Base-by-base conservation (phyloP, 345 rosid species). In the Ceriops decandra region DNA sequence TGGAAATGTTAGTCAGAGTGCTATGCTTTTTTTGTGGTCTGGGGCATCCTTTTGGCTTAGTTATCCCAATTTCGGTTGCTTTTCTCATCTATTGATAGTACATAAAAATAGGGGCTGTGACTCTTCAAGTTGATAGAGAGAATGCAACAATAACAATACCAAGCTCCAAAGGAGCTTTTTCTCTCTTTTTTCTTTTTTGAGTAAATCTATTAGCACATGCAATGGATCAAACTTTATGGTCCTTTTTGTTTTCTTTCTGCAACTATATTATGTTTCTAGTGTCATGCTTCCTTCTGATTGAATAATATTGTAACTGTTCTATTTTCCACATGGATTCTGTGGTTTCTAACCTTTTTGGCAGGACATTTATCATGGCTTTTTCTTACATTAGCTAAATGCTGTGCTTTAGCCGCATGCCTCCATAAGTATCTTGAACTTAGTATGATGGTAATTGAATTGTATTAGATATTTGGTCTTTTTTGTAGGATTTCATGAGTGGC, bases 401-500 rank as follows among this genome's bases (percentile, higher is more conserved):
- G 26, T 51, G 49, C 33, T 61, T 49, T 1, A 24, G 38, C 36
- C 19, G 5, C 32, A 35, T 35, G 6, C 67, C 36, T 52, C 52
- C 64, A 7, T 22, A 57, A 24, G 42, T 42, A 36, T 71, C 49
- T 17, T 51, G 68, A n/a, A 31, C 7, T 5, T 32, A 0, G 49
- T 49, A 61, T 53, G 70, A 58, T 17, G 67, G 57, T 77, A 62
- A 30, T 51, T 56, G 54, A 47, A 62, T 52, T 31, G 30, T 68
- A 20, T 17, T 26, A 7, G 1, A 26, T 35, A 57, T 20, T 68
- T 74, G 42, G 26, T 21, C 59, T 60, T 26, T 64, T 38, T 70
- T 67, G 52, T 83, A 92, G 98, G 98, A 93, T 82, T 93, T 93
- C 84, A 93, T 93, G 98, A 89, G 98, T 69, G 98, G 98, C 72